Conservation (phyloP, 495 filamentous ascomycete genomes). For the Aspergillus taichungensis region DNA sequence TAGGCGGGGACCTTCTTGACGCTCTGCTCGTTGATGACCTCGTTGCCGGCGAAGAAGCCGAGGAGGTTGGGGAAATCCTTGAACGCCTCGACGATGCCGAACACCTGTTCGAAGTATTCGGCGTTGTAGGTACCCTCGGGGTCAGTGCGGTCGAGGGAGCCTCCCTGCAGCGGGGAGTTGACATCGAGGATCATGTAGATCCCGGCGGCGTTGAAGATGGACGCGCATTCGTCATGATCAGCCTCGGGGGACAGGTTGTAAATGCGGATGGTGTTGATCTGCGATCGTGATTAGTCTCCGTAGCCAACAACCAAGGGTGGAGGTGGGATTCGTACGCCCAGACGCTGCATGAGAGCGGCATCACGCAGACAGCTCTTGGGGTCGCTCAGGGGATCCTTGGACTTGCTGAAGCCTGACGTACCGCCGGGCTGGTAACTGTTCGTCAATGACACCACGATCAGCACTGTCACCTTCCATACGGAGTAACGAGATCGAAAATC, state of each 20-base stretch:
- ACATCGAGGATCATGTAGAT: slow-evolving; percentile 72
- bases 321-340: slow-evolving; percentile 43
- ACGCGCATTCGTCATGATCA: slow-evolving; percentile 83
- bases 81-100: slow-evolving; percentile 89
- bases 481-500: slow-evolving; percentile 12
- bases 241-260: slow-evolving; percentile 82
- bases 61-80: slow-evolving; percentile 84
- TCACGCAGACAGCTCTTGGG: slow-evolving; percentile 72
- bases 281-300: slow-evolving; percentile 2
- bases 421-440: slow-evolving; percentile 83
- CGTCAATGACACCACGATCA: slow-evolving; percentile 11
- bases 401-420: slow-evolving; percentile 63
- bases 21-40: slow-evolving; percentile 70
- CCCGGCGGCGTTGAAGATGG: slow-evolving; percentile 82
- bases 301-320: neutral
- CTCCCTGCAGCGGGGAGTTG: slow-evolving; percentile 76
- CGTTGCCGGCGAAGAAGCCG: slow-evolving; percentile 91
- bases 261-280: slow-evolving; percentile 85
- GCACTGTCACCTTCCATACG: slow-evolving; percentile 5
- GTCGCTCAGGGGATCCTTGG: slow-evolving; percentile 68
- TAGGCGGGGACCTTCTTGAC: slow-evolving; percentile 30
- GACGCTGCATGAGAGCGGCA: slow-evolving; percentile 81
- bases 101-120: slow-evolving; percentile 72
- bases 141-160: slow-evolving; percentile 62
- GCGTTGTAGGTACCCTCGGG: slow-evolving; percentile 63